phyloP scores from a whole-genome alignment of 495 filamentous ascomycete species.

The Hyaloscypha bicolor region DNA sequence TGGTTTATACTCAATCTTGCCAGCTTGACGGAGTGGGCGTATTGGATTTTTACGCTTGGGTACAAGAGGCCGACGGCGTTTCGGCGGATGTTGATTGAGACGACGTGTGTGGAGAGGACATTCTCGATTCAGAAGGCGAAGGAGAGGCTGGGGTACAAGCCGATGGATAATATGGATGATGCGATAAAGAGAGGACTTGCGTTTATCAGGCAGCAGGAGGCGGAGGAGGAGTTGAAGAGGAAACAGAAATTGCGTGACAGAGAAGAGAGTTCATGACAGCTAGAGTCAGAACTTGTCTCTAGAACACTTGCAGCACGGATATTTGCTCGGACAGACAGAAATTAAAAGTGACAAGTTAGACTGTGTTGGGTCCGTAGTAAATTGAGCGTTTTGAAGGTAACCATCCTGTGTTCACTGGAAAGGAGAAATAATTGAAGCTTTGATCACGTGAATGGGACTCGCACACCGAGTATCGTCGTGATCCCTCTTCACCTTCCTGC shows the following conservation, averaged over 20 bases:
- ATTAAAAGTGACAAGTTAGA: too few relatives aligned
- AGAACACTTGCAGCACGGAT: too few relatives aligned
- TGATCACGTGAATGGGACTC: neutral
- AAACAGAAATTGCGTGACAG: too few relatives aligned
- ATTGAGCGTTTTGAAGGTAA: too few relatives aligned
- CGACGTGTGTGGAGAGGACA: neutral
- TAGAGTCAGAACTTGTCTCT: too few relatives aligned
- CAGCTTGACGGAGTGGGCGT: neutral
- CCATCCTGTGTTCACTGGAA: too few relatives aligned
- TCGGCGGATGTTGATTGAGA: neutral
- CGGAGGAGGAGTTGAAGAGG: neutral
- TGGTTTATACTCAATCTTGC: neutral
- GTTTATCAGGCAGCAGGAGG: neutral
- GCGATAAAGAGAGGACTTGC: neutral
- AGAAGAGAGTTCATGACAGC: too few relatives aligned
- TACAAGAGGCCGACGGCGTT: neutral
- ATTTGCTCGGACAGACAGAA: too few relatives aligned
- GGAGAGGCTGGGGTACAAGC: neutral
- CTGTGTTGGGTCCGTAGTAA: too few relatives aligned
- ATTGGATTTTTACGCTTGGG: neutral
- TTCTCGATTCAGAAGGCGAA: neutral
- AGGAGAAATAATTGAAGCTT: neutral
- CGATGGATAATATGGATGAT: neutral
- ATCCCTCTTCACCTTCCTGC: neutral
- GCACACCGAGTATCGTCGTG: neutral